phyloP scores from a whole-genome alignment of 2,329 filamentous ascomycete species.

The Cordyceps tenuipes region DNA sequence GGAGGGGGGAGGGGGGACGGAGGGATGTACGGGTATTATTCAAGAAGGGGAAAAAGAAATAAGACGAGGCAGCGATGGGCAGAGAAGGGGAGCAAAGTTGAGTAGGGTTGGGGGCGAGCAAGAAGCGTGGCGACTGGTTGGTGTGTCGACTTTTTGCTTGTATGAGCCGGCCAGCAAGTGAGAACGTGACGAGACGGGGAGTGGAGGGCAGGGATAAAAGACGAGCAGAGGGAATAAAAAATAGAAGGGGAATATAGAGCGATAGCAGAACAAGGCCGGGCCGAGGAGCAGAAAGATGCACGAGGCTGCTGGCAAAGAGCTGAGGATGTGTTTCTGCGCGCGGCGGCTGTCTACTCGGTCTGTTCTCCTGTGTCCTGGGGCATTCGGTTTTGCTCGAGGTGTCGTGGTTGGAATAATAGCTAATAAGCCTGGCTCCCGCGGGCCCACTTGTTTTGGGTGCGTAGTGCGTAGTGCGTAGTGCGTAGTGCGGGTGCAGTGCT shows the following conservation, averaged over 20 bases:
- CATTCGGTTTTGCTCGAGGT: constrained; percentile 29
- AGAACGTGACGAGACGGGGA: constrained; percentile 6
- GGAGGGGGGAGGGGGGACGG: no score
- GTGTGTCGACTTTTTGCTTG: constrained; percentile 10
- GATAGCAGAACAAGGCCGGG: constrained; percentile 5
- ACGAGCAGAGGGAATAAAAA: constrained; percentile 12
- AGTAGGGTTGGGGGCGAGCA: not conserved
- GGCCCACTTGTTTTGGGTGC: constrained; percentile 8
- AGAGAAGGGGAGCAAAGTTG: not conserved
- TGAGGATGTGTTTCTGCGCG: constrained; percentile 12
- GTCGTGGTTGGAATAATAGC: constrained; percentile 33
- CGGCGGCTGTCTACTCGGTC: constrained; percentile 12
- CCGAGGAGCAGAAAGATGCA: constrained; percentile 15
- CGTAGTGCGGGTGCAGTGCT: no score
- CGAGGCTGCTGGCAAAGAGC: constrained; percentile 17
- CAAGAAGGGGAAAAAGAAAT: not conserved
- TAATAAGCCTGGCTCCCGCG: constrained; percentile 22
- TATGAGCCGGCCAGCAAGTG: constrained; percentile 13
- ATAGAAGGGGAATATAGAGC: constrained; percentile 11
- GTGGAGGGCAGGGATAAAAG: constrained; percentile 1
- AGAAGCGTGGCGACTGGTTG: not conserved
- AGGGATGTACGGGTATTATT: not conserved
- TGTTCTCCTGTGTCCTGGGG: constrained; percentile 21
- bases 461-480: no score
- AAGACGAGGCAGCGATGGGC: not conserved